These are phyloP conservation scores for Pseudozyma tsukubaensis DNA, from an alignment of 1,284 basidiomycete genomes.

Conservation along the genomic window DNA sequence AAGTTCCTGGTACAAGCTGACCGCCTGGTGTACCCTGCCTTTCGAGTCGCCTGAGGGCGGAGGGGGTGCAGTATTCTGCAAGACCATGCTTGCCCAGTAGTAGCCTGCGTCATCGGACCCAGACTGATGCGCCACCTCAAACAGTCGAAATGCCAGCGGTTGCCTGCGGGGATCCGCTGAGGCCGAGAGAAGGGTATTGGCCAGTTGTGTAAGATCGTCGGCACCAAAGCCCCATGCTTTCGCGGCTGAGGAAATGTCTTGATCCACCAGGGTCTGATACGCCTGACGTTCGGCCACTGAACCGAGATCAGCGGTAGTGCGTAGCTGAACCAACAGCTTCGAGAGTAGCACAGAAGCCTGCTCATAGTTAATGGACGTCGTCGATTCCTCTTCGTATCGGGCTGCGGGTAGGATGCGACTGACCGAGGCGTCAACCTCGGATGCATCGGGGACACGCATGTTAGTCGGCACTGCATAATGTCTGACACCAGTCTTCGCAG, in stretches of 20 bases:
- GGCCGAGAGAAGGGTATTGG: constrained; percentile 25
- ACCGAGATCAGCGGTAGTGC: constrained; percentile 31
- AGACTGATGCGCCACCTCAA: constrained; percentile 37
- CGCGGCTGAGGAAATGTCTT: constrained; percentile 16
- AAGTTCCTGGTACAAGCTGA: constrained; percentile 48
- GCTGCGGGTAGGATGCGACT: constrained; percentile 25
- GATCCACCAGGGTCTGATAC: constrained; percentile 32
- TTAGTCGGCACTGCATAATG: constrained; percentile 21
- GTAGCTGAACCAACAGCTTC: constrained; percentile 44
- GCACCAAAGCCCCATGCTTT: constrained; percentile 13
- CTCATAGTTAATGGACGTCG: constrained; percentile 14
- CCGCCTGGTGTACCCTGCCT: constrained; percentile 34
- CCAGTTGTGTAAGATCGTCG: constrained; percentile 29
- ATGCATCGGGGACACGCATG: constrained; percentile 16
- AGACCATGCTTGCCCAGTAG: constrained; percentile 60
- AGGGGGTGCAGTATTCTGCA: constrained; percentile 46
- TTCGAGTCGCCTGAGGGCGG: constrained; percentile 24
- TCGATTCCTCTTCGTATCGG: constrained; percentile 16
- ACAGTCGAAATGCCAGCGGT: constrained; percentile 45
- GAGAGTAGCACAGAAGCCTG: constrained; percentile 27
- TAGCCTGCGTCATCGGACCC: constrained; percentile 57
- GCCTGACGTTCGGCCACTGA: constrained; percentile 21
- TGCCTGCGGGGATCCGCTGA: constrained; percentile 47
- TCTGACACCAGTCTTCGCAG: background rate
- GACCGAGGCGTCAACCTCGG: constrained; percentile 29